These are phyloP conservation scores for Rickenella mellea DNA, from an alignment of 768 basidiomycete species.

Conservation along the genomic window DNA sequence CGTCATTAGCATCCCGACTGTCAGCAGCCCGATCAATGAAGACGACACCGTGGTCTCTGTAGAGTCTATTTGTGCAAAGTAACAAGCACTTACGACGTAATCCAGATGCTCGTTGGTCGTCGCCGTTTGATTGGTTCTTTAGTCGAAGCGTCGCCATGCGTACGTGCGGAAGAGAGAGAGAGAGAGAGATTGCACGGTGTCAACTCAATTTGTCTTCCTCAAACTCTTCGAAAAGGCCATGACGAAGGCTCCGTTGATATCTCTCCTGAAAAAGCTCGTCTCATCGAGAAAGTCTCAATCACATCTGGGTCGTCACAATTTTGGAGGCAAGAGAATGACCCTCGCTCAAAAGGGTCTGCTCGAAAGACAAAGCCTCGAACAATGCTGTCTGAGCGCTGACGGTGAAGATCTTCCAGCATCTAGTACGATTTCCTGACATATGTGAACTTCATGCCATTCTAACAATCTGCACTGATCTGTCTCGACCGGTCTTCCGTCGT, in stretches of 20 bases:
- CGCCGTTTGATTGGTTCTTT: conserved; percentile 57
- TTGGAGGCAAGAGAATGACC: conserved; percentile 64
- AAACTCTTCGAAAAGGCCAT: conserved; percentile 8
- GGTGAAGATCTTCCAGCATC: conserved; percentile 52
- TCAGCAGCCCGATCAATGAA: conserved; percentile 46
- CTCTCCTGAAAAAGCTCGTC: conserved; percentile 33
- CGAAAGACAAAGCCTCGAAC: conserved; percentile 59
- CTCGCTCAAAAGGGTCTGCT: conserved; percentile 51
- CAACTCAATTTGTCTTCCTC: too few relatives aligned
- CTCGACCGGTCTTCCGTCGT: conserved; percentile 53
- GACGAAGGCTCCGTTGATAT: conserved; percentile 23
- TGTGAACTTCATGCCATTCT: conserved; percentile 7
- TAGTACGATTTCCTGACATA: conserved; percentile 30
- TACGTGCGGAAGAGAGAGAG: conserved; percentile 56
- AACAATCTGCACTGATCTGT: conserved; percentile 25
- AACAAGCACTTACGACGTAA: neutral
- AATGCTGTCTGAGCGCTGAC: conserved; percentile 51
- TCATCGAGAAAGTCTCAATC: conserved; percentile 58
- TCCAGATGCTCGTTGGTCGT: conserved; percentile 70
- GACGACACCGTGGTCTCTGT: conserved; percentile 81
- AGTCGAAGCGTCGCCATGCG: conserved; percentile 64
- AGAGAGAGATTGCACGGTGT: too few relatives aligned
- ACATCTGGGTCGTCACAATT: conserved; percentile 55
- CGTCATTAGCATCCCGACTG: conserved; percentile 38
- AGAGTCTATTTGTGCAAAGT: conserved; percentile 16